phyloP scores from a whole-genome alignment of 2,329 filamentous ascomycete genomes.

The Fusarium sp. region DNA sequence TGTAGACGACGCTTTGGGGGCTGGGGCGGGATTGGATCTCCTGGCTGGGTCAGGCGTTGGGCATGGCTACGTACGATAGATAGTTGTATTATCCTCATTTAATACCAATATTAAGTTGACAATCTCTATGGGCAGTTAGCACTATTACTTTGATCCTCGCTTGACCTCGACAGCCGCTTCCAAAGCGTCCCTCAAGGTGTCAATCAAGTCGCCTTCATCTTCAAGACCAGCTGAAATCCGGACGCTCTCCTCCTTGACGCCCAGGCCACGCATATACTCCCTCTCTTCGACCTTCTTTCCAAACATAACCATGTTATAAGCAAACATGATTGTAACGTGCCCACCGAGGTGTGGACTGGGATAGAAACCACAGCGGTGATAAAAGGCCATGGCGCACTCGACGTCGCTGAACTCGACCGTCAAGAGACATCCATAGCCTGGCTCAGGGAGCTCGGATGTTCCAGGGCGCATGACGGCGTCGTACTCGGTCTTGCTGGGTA shows the following conservation, averaged over 20 bases:
- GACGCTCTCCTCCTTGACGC: conserved; percentile 55
- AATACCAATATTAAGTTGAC: conserved; percentile 10
- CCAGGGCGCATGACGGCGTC: conserved; percentile 52
- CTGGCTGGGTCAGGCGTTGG: conserved; percentile 41
- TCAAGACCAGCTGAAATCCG: conserved; percentile 63
- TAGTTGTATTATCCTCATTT: conserved; percentile 26
- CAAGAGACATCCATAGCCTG: conserved; percentile 68
- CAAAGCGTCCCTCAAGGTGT: conserved; percentile 52
- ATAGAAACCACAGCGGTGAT: conserved; percentile 61
- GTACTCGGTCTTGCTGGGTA: conserved; percentile 47
- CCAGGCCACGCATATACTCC: conserved; percentile 53
- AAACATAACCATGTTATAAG: conserved; percentile 61
- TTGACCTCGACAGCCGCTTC: conserved; percentile 38
- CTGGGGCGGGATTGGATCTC: conserved; percentile 18
- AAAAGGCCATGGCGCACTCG: conserved; percentile 58
- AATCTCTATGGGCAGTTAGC: background rate
- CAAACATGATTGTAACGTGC: conserved; percentile 61
- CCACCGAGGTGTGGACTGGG: conserved; percentile 66
- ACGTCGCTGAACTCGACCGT: conserved; percentile 62
- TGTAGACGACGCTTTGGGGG: conserved; percentile 28
- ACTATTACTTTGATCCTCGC: background rate
- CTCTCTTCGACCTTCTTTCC: conserved; percentile 53
- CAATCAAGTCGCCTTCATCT: conserved; percentile 54
- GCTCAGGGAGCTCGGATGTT: conserved; percentile 58
- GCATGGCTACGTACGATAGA: conserved; percentile 36